Evolutionary conservation across 208 protist genomes (phyloP).

Genomic region (Strigomonas culicis): DNA sequence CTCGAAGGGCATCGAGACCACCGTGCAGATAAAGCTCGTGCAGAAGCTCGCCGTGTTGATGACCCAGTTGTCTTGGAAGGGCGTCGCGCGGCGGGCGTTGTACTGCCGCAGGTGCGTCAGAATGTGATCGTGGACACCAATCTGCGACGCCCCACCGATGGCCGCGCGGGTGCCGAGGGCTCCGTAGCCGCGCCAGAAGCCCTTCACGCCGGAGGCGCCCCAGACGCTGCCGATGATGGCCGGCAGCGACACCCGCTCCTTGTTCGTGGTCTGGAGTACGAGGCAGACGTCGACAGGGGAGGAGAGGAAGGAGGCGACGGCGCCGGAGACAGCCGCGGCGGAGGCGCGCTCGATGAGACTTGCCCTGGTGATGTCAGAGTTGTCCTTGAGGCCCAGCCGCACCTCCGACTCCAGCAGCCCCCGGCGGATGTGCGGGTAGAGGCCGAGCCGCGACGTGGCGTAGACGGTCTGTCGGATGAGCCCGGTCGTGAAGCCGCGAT

Average conservation of each 20-base stretch:
- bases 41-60: constrained; percentile 73
- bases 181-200: constrained; percentile 83
- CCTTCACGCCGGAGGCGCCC: constrained; percentile 38
- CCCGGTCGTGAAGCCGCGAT: constrained; percentile 74
- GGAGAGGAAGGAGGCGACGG: constrained; percentile 79
- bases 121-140: constrained; percentile 91
- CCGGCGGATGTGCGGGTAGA: constrained; percentile 88
- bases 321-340: constrained; percentile 68
- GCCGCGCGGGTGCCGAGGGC: constrained; percentile 73
- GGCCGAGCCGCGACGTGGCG: constrained; percentile 80
- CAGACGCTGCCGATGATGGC: constrained; percentile 40
- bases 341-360: constrained; percentile 65
- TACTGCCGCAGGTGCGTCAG: constrained; percentile 53
- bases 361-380: constrained; percentile 42
- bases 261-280: constrained; percentile 85
- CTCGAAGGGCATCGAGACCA: constrained; percentile 90
- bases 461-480: constrained; percentile 87
- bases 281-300: constrained; percentile 91
- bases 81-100: constrained; percentile 29
- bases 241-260: constrained; percentile 46
- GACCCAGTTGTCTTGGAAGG: constrained; percentile 62
- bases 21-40: constrained; percentile 79
- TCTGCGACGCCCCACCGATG: constrained; percentile 83
- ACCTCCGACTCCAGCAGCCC: constrained; percentile 51
- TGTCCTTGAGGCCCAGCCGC: constrained; percentile 29